Evolutionary conservation across 2,329 filamentous ascomycete species (phyloP), one percentile per base, ranked within the genome.

Genomic region (Sphaerulina musiva): DNA sequence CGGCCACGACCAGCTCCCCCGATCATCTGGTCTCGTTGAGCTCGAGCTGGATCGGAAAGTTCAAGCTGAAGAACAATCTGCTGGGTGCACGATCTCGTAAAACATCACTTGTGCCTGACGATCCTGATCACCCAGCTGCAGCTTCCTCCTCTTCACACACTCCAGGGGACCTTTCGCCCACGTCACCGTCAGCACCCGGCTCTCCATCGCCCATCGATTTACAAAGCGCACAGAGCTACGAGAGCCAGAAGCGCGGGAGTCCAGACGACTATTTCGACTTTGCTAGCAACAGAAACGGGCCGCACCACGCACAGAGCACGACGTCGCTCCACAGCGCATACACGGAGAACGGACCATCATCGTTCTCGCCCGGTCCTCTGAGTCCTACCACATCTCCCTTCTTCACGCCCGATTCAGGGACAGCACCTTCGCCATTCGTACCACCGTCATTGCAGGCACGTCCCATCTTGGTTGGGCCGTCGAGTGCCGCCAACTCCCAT

Each of bases 41-140:
- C 62, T 76, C 82, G 31, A 84, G 78, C 62, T 96, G 92, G 91
- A 78, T 97, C 34, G 89, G 95, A 66, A 95, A 93, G 69, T 97
- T 97, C 77, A 95, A 96, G 76, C 83, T 89, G 68, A 95, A 92
- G 74, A 86, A 95, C 69, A 83, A 80, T 59, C 67, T 85, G 9
- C 70, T 76, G 61, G 76, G 78, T 38, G 73, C 78, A 9, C 78
- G 78, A 62, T 75, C 76, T 43, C 72, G 80, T 44, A 82, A 81
- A 66, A 71, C 73, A 31, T 81, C 80, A 6, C 68, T 77, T 48
- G 74, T 73, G 44, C 69, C 83, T 38, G 90, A 88, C 67, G 86
- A 91, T 51, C 80, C 83, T 0, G 85, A 88, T 63, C 81, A 72
- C n/a, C 80, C 79, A 23, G 79, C 80, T 52, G 73, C 71, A 11